A percentile compares a stretch with the other conserved stretches of the same genome.
These are phyloP conservation scores for Cyclotella baltica DNA, from an alignment of 108 stramenopile genomes.

Conservation along the genomic window DNA sequence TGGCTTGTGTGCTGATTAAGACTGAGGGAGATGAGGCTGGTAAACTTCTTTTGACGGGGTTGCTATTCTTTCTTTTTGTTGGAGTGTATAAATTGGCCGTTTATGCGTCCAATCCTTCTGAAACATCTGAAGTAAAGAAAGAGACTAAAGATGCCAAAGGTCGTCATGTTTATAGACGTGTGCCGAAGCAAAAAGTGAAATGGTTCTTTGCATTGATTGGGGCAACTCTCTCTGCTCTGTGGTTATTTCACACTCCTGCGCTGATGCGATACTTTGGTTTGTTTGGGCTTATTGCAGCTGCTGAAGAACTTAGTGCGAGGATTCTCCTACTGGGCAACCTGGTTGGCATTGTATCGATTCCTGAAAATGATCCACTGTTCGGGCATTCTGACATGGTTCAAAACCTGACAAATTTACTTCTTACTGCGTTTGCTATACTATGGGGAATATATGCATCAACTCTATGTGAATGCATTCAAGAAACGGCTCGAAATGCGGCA, in stretches of 20 bases:
- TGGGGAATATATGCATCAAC: slow-evolving; percentile 37
- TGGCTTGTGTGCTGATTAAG: slow-evolving; percentile 51
- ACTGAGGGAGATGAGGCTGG: slow-evolving; percentile 45
- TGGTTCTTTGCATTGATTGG: slow-evolving; percentile 25
- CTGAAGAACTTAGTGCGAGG: slow-evolving; percentile 41
- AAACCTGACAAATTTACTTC: slow-evolving; percentile 22
- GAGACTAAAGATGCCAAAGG: slow-evolving; percentile 2
- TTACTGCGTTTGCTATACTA: slow-evolving; percentile 18
- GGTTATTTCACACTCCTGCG: slow-evolving; percentile 52
- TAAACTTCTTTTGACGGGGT: slow-evolving; percentile 16
- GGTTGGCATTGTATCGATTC: slow-evolving; percentile 23
- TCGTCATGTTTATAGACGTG: slow-evolving; percentile 8
- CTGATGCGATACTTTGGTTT: slow-evolving; percentile 41
- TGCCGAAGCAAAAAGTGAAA: slow-evolving; percentile 25
- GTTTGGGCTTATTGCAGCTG: slow-evolving; percentile 27
- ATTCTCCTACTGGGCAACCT: slow-evolving; percentile 38
- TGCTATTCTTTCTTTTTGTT: slow-evolving; percentile 17
- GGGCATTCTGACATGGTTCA: slow-evolving; percentile 7
- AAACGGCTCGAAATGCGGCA: slow-evolving; percentile 49
- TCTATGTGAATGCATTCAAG: slow-evolving; percentile 37
- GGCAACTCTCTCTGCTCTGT: slow-evolving; percentile 32
- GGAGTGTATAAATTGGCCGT: slow-evolving; percentile 18
- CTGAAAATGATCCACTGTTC: slow-evolving; percentile 6
- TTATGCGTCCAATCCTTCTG: slow-evolving; percentile 13
- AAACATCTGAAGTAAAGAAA: not conserved